These are phyloP conservation scores for Diutina neorugosa DNA, from an alignment of 1,139 yeast species.

Conservation along the genomic window DNA sequence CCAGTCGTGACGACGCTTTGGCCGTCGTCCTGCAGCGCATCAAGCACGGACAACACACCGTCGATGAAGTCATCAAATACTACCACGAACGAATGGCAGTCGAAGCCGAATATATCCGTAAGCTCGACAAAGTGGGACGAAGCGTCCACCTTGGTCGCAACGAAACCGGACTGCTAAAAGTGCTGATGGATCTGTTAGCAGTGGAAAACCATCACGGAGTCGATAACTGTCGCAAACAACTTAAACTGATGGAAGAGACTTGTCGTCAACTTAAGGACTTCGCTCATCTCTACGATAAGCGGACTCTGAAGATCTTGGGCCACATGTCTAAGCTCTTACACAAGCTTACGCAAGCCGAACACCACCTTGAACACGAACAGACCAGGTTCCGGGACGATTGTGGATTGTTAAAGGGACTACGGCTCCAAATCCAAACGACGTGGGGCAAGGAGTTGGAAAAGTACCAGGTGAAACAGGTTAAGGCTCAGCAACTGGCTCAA, in stretches of 20 bases:
- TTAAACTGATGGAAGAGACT: conserved; percentile 21
- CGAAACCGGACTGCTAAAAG: conserved; percentile 49
- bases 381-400: conserved; percentile 48
- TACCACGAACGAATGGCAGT: conserved; percentile 42
- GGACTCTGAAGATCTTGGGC: conserved; percentile 20
- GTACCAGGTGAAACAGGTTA: conserved; percentile 48
- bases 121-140: conserved; percentile 36
- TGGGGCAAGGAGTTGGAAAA: conserved; percentile 72
- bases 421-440: conserved; percentile 57
- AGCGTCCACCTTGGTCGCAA: conserved; percentile 37
- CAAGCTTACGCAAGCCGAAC: conserved; percentile 16
- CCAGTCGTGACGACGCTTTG: conserved; percentile 33
- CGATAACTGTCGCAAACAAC: conserved; percentile 20
- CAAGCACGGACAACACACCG: conserved; percentile 25
- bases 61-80: conserved; percentile 32
- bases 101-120: conserved; percentile 62
- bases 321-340: conserved; percentile 26
- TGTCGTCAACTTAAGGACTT: conserved; percentile 23
- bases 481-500: conserved; percentile 37
- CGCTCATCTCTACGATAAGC: conserved; percentile 18
- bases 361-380: conserved; percentile 32
- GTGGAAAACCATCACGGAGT: conserved; percentile 35
- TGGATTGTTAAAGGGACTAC: conserved; percentile 42
- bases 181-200: conserved; percentile 47
- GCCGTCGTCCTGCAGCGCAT: conserved; percentile 34